Evolutionary conservation across 2,329 filamentous ascomycete genomes (phyloP), one percentile per base, ranked within the genome.

Genomic region (Ascochyta lentis): DNA sequence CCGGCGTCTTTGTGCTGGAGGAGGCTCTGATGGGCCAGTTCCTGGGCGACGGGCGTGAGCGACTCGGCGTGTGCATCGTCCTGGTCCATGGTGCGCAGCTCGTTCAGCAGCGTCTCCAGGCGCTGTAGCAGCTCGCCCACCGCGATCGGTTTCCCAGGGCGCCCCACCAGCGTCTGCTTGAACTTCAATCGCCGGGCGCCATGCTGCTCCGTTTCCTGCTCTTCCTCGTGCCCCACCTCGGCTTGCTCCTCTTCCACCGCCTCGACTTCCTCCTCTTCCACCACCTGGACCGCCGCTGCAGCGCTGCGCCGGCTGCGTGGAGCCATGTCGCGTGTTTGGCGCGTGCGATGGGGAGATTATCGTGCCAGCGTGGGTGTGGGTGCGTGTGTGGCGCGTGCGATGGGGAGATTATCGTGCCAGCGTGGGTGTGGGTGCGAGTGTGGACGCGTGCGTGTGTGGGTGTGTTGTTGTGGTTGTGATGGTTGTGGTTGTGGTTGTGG

Each of bases 1-100:
- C 95, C 95, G 63, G 89, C 90, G 76, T 99, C 95, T 79, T 96
- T 96, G 78, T 99, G 95, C 56, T 86, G 86, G 42, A 99, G 79
- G 23, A 99, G 81, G 69, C 95, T 92, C 58, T 89, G 87, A 61
- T 88, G 87, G 6, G 89, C 91, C 40, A 99, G 84, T 68, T 96
- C 91, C 71, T 92, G 90, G 48, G 94, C 91, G 60, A 96, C 90
- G 46, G 89, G 87, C 59, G 83, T 86, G 62, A 98, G 83, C n/a
- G 92, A 93, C n/a, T 89, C 86, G 65, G 90, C 86, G 57, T 96
- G 87, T 54, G 89, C 86, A 54, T 89, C 88, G 67, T 96, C 93
- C 76, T 98, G 93, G 59, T 96, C 93, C 69, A 96, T 85, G 55
- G 89, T 88, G 60, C 86, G 84, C 61, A 99, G 84, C 81, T 99